Conservation (phyloP, 768 basidiomycete species). For the Mrakia hoshinonis region DNA sequence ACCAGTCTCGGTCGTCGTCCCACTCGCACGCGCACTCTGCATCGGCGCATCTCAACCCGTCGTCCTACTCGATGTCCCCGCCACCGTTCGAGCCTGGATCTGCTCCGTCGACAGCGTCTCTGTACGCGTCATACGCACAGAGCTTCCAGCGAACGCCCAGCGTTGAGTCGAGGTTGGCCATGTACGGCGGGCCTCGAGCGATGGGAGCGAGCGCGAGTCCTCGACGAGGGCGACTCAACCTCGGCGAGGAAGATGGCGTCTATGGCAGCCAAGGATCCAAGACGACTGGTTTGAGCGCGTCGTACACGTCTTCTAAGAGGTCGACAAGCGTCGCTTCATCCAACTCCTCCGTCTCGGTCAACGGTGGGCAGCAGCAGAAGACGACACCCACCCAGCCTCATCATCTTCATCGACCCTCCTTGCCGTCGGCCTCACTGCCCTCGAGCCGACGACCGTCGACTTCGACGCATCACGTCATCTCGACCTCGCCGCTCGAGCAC, state of each 20-base stretch:
- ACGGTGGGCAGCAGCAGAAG: neutral
- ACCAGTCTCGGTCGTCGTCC: constrained; percentile 6
- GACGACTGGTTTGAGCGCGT: neutral
- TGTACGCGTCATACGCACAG: constrained; percentile 23
- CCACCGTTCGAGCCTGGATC: constrained; percentile 25
- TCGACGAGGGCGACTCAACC: neutral
- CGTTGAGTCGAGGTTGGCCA: constrained; percentile 16
- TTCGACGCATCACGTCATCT: too few species aligned
- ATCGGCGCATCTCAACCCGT: neutral
- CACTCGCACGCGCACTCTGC: neutral
- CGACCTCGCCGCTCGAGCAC: too few species aligned
- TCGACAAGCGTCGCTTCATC: neutral
- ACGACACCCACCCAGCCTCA: too few species aligned
- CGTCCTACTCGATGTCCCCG: constrained; percentile 1
- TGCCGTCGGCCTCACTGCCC: too few species aligned
- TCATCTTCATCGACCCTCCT: too few species aligned
- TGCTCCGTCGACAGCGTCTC: constrained; percentile 21
- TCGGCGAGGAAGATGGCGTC: neutral
- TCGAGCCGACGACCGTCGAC: too few species aligned
- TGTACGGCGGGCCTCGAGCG: constrained; percentile 8
- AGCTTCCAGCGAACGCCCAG: constrained; percentile 19
- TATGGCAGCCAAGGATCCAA: neutral
- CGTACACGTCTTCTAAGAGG: neutral
- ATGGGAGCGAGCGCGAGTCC: neutral
- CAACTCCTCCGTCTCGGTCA: neutral